Evolutionary conservation across 176 grass and related monocot species (phyloP).

Genomic region (Canna indica): DNA sequence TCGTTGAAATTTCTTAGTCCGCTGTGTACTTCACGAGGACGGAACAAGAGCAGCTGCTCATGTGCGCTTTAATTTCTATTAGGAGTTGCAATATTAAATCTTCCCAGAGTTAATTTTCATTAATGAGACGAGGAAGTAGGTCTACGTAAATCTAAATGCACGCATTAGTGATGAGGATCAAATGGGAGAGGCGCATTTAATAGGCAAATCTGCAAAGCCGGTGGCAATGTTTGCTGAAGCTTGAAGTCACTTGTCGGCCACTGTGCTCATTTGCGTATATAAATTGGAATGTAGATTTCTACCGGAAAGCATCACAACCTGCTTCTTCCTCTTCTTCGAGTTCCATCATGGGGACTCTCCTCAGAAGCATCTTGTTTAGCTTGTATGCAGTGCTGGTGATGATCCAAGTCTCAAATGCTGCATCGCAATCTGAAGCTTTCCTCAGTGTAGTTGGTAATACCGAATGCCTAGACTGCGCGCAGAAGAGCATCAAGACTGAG

Average conservation of each 20-base stretch:
- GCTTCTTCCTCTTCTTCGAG: neutral
- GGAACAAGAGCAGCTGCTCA: no score
- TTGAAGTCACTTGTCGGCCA: neutral
- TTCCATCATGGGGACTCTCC: conserved; percentile 4
- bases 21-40: no score
- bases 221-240: no score
- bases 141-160: neutral
- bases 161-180: no score
- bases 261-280: neutral
- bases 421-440: neutral
- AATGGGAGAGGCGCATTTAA: neutral
- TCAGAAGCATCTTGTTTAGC: neutral
- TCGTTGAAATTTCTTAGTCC: no score
- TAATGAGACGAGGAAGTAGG: neutral
- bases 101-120: neutral
- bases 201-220: neutral
- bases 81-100: no score
- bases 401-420: neutral
- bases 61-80: no score
- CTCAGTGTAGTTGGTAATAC: neutral
- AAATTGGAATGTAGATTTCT: neutral
- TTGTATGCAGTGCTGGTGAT: neutral
- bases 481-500: neutral
- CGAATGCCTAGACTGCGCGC: neutral
- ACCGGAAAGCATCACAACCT: neutral